These are phyloP conservation scores for Auricularia heimuer DNA, from an alignment of 768 basidiomycete genomes.

Conservation along the genomic window DNA sequence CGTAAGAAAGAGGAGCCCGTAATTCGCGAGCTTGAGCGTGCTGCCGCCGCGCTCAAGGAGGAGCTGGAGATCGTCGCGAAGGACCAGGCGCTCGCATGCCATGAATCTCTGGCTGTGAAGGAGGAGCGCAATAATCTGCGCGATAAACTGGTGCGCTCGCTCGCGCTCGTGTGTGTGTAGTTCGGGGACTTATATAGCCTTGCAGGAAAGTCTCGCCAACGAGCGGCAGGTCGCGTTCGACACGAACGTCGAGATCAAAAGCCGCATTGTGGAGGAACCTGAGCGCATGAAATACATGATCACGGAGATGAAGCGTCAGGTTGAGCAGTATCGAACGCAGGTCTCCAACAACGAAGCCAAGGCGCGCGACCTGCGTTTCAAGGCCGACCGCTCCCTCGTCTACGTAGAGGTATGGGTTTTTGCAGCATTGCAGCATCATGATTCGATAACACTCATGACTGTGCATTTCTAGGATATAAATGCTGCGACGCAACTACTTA, in stretches of 20 bases:
- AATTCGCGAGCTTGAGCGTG: conserved; percentile 47
- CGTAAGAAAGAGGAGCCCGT: neutral
- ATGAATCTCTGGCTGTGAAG: conserved; percentile 64
- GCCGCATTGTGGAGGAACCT: conserved; percentile 83
- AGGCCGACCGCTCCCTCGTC: conserved; percentile 56
- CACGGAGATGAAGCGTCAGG: conserved; percentile 56
- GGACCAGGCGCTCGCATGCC: conserved; percentile 32
- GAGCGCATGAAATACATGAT: conserved; percentile 83
- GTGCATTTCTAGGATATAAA: conserved; percentile 48
- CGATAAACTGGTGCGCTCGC: conserved; percentile 29
- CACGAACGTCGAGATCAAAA: conserved; percentile 49
- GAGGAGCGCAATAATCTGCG: conserved; percentile 50
- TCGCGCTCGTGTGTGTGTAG: neutral
- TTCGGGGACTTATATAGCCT: conserved; percentile 1
- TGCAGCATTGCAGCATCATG: too few relatives aligned
- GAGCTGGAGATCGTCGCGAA: neutral
- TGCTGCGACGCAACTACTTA: conserved; percentile 64
- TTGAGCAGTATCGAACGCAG: conserved; percentile 59
- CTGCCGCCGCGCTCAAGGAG: conserved; percentile 32
- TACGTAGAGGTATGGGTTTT: conserved; percentile 56
- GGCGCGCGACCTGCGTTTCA: conserved; percentile 64
- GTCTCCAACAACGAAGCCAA: conserved; percentile 61
- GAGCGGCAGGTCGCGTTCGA: conserved; percentile 53
- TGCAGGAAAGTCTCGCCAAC: conserved; percentile 49
- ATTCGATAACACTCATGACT: too few relatives aligned